Conservation (phyloP, 768 basidiomycete species). For the Kwoniella botswanensis region DNA sequence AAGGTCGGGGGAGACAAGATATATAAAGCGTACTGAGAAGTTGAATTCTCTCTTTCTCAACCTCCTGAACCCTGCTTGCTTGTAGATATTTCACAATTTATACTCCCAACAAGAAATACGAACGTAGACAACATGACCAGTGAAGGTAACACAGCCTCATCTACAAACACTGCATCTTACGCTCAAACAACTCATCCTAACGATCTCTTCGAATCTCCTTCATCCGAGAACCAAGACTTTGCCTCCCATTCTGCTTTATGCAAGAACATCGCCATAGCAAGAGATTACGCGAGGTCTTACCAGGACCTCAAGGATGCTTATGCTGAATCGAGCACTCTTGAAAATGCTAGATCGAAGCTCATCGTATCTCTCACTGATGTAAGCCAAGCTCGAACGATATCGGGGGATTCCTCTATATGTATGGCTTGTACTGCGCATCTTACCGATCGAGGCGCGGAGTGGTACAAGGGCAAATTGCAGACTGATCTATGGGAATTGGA, state of each 20-base stretch:
- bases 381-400: neutral
- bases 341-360: neutral
- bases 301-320: neutral
- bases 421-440: neutral
- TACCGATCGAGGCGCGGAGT: neutral
- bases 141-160: too few species aligned
- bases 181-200: neutral
- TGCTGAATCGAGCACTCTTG: neutral
- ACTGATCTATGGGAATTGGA: conserved; percentile 13
- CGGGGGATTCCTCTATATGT: neutral
- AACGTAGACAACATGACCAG: too few species aligned
- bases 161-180: neutral
- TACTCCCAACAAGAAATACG: too few species aligned
- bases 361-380: neutral
- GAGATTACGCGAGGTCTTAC: neutral
- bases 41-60: too few species aligned
- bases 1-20: too few species aligned
- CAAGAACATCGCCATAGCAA: neutral
- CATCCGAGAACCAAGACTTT: neutral
- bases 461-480: neutral
- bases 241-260: neutral
- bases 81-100: too few species aligned
- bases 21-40: too few species aligned
- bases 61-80: too few species aligned
- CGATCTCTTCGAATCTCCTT: neutral